Base-by-base conservation (phyloP, 768 basidiomycete species). In the Trametes maxima region DNA sequence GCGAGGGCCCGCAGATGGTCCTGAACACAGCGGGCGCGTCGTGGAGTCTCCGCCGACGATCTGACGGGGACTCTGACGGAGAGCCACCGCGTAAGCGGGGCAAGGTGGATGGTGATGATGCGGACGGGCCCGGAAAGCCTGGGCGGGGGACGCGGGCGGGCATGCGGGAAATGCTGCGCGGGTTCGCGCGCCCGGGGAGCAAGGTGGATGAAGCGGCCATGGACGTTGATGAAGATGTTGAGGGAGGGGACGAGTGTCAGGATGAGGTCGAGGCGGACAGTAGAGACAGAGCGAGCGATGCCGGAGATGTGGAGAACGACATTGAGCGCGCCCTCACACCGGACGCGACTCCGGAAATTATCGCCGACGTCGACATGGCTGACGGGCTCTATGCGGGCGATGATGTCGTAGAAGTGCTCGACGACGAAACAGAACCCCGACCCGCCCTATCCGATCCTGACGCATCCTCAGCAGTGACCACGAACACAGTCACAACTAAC, bases 121-220 rank as follows among this genome's bases (percentile, higher is more conserved):
- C 35, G 52, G 14, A 25, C 45, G 56, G 37, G 33, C 44, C 44
- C n/a, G 57, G 56, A 17, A 25, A 22, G 28, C 40, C 37, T 13
- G 59, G 58, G 14, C 58, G 47, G 57, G 63, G 33, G 35, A 50
- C 69, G 44, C 70, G 64, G 60, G 69, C 74, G 60, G 76, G 69
- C 35, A 72, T 90, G 53, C 77, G 82, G 56, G 77, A 73, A 52
- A 79, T 72, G 52, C 67, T 92, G 58, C 78, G 74, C 45, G 79
- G 73, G 12, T 90, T 86, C 74, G 80, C 86, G 12, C 77, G 84
- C 64, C 70, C 69, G 37, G 85, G 84, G 40, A 80, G 77, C 62
- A 78, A 75, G 45, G 57, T 17, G 60, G 64, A 59, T 43, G 69
- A 67, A n/a, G 66, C 65, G 36, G 62, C 65, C 43, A 64, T 63